phyloP scores from a whole-genome alignment of 2,329 filamentous ascomycete genomes.

The Aspergillus unguis region DNA sequence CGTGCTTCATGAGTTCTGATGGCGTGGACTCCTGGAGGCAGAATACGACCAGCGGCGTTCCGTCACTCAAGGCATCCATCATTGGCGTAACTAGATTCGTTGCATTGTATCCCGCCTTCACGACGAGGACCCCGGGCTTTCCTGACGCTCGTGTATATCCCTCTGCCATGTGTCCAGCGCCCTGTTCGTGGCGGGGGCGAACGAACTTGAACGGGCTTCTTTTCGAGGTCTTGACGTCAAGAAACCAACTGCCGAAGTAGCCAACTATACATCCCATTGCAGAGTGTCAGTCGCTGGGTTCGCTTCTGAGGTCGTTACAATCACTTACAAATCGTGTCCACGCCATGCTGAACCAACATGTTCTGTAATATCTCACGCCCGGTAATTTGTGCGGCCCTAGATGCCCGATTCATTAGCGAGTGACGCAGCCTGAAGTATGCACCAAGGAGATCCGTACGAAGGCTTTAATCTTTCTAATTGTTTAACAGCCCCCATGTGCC shows the following conservation, averaged over 20 bases:
- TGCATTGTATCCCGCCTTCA: slow-evolving; percentile 93
- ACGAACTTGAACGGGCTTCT: slow-evolving; percentile 96
- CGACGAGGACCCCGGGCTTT: slow-evolving; percentile 90
- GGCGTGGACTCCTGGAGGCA: slow-evolving; percentile 85
- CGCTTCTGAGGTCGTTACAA: neutral
- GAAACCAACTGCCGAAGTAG: slow-evolving; percentile 92
- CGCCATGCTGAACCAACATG: slow-evolving; percentile 92
- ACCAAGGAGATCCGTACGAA: neutral
- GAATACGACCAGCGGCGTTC: slow-evolving; percentile 94
- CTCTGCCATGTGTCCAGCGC: slow-evolving; percentile 97
- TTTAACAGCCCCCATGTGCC: neutral
- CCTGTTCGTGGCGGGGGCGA: slow-evolving; percentile 93
- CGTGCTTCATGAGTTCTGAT: slow-evolving; percentile 72
- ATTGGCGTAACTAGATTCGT: slow-evolving; percentile 96
- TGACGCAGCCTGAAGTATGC: neutral
- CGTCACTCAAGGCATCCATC: slow-evolving; percentile 92
- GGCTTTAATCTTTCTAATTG: neutral
- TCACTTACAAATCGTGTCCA: slow-evolving; percentile 88
- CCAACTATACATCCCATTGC: slow-evolving; percentile 55
- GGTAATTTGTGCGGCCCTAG: slow-evolving; percentile 51
- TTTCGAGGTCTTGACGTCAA: slow-evolving; percentile 97
- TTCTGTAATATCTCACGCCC: slow-evolving; percentile 98
- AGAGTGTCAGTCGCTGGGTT: neutral
- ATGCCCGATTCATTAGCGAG: neutral
- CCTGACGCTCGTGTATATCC: slow-evolving; percentile 92